These are phyloP conservation scores for Lachancea mirantina DNA, from an alignment of 805 yeast genomes.

Conservation along the genomic window DNA sequence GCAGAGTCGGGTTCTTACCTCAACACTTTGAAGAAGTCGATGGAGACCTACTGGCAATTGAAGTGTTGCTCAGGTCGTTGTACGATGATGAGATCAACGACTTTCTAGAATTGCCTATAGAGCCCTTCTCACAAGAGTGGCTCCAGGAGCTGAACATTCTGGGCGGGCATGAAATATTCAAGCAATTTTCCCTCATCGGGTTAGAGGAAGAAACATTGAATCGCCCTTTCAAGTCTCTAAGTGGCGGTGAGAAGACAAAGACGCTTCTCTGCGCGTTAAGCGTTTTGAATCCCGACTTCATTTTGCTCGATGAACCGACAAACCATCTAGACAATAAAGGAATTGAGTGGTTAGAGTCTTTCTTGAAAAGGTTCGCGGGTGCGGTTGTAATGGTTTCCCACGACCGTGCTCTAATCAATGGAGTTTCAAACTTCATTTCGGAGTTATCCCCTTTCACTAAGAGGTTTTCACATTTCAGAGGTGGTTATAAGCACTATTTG, in stretches of 20 bases:
- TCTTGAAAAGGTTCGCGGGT: constrained; percentile 10
- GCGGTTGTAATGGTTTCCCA: constrained; percentile 12
- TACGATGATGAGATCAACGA: constrained; percentile 10
- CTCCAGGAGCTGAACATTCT: constrained; percentile 13
- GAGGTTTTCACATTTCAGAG: constrained; percentile 12
- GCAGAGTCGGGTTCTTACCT: constrained; percentile 14
- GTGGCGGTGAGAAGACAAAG: constrained; percentile 15
- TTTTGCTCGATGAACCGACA: constrained; percentile 14
- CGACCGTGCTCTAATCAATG: constrained; percentile 13
- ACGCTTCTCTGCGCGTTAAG: constrained; percentile 14
- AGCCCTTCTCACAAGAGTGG: constrained; percentile 13
- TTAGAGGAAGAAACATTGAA: constrained; percentile 9
- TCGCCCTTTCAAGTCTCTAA: constrained; percentile 12
- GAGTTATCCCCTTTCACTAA: constrained; percentile 13
- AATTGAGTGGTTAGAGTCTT: constrained; percentile 13
- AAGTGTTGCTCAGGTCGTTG: constrained; percentile 11
- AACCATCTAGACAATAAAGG: constrained; percentile 14
- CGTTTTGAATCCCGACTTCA: constrained; percentile 13
- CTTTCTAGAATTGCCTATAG: constrained; percentile 8
- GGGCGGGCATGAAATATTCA: constrained; percentile 15
- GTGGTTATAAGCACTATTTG: constrained; percentile 14
- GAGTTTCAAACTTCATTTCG: constrained; percentile 11
- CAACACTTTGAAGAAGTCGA: constrained; percentile 16
- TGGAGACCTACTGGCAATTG: constrained; percentile 10
- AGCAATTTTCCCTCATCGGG: constrained; percentile 12